Base-by-base conservation (phyloP, 257 asterid genomes). In the Ajuga chamaepitys region DNA sequence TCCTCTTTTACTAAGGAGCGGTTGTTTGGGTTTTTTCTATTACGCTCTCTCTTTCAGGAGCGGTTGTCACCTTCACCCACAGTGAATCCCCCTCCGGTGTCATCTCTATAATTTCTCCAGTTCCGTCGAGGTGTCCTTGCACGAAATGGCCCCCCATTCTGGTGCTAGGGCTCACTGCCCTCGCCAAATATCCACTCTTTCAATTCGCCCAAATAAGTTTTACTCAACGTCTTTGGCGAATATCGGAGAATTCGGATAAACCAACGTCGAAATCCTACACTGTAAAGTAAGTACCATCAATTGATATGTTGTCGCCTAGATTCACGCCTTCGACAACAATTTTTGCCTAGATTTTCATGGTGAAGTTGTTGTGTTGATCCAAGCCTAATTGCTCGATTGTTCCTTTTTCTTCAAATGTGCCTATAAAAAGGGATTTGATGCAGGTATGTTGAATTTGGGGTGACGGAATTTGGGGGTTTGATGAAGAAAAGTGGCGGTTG, bases 121-220 rank as follows among this genome's bases (percentile, higher is more conserved):
- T 91, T 47, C 88, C 94, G 61, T 91, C 98, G 10, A 88, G 95
- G 60, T 91, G 98, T 2, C 96, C 98, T 83, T 91, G 98, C 75
- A 86, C 95, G 53, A 88, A 88, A 67, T 91, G 96, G 8, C 98
- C 98, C 35, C 98, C 96, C 98, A 91, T 88, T 68, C 98, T 81
- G 25, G 89, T 81, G 40, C 62, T 83, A 66, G 98, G 96, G 48
- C 72, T 80, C 75, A 88, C 14, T 0, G 96, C 98, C 85, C 96
- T 81, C 78, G 88, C 98, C 71, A 91, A 66, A 75, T 91, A 82
- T 9, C 98, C 96, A 4, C 53, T 64, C 28, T 75, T 78, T 46
- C n/a, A 91, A 70, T 61, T 86, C 96, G 3, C 78, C 74, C 58
- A 91, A 64, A 41, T 86, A 77, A 12, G 95, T 88, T 74, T 85